Conservation (phyloP, 2,329 filamentous ascomycete genomes). For the Neobulgaria alba region DNA sequence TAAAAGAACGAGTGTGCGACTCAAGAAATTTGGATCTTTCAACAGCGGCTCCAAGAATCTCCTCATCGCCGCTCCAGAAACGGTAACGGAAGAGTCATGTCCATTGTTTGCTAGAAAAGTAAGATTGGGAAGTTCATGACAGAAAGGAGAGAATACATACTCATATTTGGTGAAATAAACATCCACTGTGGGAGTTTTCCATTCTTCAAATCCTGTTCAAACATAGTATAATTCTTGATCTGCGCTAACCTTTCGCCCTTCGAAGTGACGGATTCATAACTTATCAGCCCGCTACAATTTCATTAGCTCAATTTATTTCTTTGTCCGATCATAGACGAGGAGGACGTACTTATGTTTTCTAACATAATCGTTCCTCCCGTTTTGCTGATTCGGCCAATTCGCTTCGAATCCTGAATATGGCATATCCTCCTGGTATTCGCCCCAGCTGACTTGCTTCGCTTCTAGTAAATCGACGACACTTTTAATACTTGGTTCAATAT, state of each 20-base stretch:
- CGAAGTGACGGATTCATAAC: conserved; percentile 55
- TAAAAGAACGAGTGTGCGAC: conserved; percentile 63
- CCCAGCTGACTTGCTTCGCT: conserved; percentile 44
- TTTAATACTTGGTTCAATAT: conserved; percentile 49
- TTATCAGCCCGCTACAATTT: conserved; percentile 38
- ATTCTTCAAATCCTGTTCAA: conserved; percentile 56
- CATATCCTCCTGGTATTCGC: conserved; percentile 66
- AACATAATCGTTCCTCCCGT: conserved; percentile 64
- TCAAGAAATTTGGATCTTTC: conserved; percentile 59
- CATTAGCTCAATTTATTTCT: neutral
- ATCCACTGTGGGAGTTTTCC: conserved; percentile 63
- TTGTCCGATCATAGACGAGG: too few relatives aligned
- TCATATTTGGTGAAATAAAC: conserved; percentile 69
- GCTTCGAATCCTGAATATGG: conserved; percentile 68
- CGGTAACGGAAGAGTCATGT: conserved; percentile 62
- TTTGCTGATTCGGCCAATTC: conserved; percentile 52
- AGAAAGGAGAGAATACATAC: conserved; percentile 4
- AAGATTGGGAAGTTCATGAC: neutral
- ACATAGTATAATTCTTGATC: conserved; percentile 66
- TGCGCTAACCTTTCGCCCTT: conserved; percentile 50
- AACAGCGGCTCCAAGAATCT: conserved; percentile 63
- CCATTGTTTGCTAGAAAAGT: conserved; percentile 51
- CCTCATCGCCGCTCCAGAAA: conserved; percentile 59
- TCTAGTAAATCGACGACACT: conserved; percentile 43
- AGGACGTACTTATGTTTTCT: conserved; percentile 62